Base-by-base conservation (phyloP, 73 alveolate species). In the Halteria grandinella region DNA sequence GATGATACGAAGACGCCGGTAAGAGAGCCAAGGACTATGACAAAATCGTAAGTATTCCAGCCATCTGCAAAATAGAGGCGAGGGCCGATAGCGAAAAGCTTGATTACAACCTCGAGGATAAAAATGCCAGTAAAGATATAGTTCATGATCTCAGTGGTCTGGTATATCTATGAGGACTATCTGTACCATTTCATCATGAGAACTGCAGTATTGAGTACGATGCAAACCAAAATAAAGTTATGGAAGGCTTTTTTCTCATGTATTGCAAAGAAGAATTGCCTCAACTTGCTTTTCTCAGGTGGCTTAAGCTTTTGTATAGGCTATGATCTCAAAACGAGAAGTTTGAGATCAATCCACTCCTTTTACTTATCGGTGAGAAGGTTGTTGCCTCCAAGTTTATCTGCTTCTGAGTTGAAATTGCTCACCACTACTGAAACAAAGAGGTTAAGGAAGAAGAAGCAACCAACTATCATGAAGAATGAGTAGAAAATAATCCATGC, bases 361-460 rank as follows among this genome's bases (percentile, higher is more conserved):
- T 55, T 41, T 72, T 81, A 72, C 27, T 73, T 47, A 10, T 21
- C 21, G 8, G 88, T 74, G 55, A 83, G 10, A 21, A 73, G 69
- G 20, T 40, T 57, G 77, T 66, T 48, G 44, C 73, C 80, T 24
- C 90, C 70, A 14, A 85, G 78, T 0, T 55, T 82, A 6, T 85
- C 89, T 29, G 54, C 79, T 21, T 53, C 80, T 57, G 80, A 36
- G 54, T 77, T 85, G 53, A 77, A 85, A 15, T 77, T 83, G 27
- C 66, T 84, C 1, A 85, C 54, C n/a, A 85, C 85, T 15, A 85
- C 90, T 11, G 90, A 89, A 6, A 86, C 89, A 53, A 85, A 85
- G 23, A 80, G 77, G 33, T 85, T 85, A 11, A 78, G 51, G 17
- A 85, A 70, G 63, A 85, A 55, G 41, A 85, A 53, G 20, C 73